Percentiles rank a stretch among this genome's conserved stretches.
These are phyloP conservation scores for Lentinula aciculospora DNA, from an alignment of 768 basidiomycete genomes.

Conservation along the genomic window DNA sequence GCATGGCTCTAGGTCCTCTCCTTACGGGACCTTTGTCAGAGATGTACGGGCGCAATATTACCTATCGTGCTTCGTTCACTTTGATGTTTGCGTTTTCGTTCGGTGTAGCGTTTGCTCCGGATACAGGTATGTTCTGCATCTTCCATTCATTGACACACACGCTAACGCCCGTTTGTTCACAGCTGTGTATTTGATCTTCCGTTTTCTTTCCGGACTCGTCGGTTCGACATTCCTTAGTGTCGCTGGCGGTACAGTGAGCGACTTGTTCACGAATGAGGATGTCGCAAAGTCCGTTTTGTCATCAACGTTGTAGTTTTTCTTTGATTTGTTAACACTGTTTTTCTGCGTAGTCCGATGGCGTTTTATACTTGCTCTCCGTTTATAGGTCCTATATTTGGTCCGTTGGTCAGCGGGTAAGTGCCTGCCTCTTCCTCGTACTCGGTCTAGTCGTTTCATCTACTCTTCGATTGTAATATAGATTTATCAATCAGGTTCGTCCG, in stretches of 20 bases:
- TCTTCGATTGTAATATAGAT: constrained; percentile 25
- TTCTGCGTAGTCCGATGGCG: constrained; percentile 32
- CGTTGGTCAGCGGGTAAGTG: constrained; percentile 54
- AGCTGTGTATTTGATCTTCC: constrained; percentile 57
- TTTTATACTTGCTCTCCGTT: constrained; percentile 52
- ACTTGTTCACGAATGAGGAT: constrained; percentile 47
- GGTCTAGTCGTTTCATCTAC: constrained; percentile 15
- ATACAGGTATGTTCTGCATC: constrained; percentile 40
- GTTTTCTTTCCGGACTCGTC: constrained; percentile 48
- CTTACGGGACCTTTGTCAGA: constrained; percentile 53
- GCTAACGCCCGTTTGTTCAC: not conserved
- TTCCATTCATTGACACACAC: not conserved
- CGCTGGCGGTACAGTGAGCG: constrained; percentile 49
- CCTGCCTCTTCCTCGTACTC: constrained; percentile 41
- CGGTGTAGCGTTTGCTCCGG: constrained; percentile 68
- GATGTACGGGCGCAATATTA: constrained; percentile 57
- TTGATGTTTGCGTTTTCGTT: constrained; percentile 61
- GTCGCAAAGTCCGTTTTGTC: constrained; percentile 48
- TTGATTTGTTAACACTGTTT: not conserved
- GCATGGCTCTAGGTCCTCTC: constrained; percentile 48
- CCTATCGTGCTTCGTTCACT: constrained; percentile 57
- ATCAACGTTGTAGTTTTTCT: not conserved
- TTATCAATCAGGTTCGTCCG: constrained; percentile 62
- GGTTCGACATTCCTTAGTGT: constrained; percentile 55
- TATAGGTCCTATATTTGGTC: constrained; percentile 47